Base-by-base conservation (phyloP, 2,329 filamentous ascomycete species). In the Elsinoe australis region DNA sequence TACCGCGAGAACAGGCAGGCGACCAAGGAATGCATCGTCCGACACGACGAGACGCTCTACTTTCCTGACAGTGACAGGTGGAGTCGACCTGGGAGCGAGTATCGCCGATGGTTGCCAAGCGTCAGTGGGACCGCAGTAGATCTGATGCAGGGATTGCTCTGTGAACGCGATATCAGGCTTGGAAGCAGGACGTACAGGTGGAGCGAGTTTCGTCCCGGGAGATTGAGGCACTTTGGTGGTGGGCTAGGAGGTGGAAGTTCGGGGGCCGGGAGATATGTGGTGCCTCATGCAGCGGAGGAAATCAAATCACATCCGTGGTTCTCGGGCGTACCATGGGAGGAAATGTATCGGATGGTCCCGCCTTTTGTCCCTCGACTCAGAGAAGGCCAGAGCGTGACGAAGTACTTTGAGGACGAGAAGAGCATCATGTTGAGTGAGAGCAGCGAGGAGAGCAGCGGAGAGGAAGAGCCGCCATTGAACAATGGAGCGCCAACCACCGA, bases 291-390 rank as follows among this genome's bases (percentile, higher is more conserved):
- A 59, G 89, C 86, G 1, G 79, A 85, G 54, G 88, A 95, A 49
- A 94, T 96, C 71, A 95, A 94, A 63, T 68, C 74, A 3, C 92
- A 96, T 65, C 78, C 79, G 8, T 96, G 90, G 76, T 96, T 96
- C 69, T 75, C 74, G 49, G 79, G 80, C 42, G 78, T 94, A 12
- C 76, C 79, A 1, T 96, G 87, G 92, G 78, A 84, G 10, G 76
- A 76, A 0, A 66, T 95, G 12, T 84, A 92, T 58, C 67, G 75
- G 26, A 75, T 79, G 49, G 70, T 71, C 6, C 89, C 90, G 0
- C 89, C 89, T 0, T 90, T 94, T 58, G 71, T 94, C 1, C 90
- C 90, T 0, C 74, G 79, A 7, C 80, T 95, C 18, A 60, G 63
- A 8, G 63, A 65, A 29, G 62, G 64, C 18, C 70, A 73, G 52